Percentiles rank a stretch among this genome's conserved stretches.
phyloP scores from a whole-genome alignment of 768 basidiomycete genomes.

The Suillus lakei region DNA sequence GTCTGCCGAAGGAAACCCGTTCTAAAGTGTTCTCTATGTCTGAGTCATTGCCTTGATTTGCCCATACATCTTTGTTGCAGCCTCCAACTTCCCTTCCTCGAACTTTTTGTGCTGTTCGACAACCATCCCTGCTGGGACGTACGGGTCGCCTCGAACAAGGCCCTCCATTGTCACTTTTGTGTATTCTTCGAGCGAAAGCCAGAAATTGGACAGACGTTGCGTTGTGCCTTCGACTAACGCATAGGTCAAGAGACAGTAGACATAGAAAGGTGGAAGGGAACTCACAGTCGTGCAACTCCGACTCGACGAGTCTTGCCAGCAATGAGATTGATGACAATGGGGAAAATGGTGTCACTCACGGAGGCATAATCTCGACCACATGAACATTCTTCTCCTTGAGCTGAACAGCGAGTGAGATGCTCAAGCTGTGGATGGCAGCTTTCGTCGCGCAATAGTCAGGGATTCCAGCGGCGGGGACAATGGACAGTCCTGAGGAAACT shows the following conservation, averaged over 20 bases:
- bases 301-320: constrained; percentile 57
- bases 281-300: constrained; percentile 64
- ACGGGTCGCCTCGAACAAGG: constrained; percentile 38
- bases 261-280: background rate
- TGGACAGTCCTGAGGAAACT: constrained; percentile 57
- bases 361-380: constrained; percentile 62
- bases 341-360: constrained; percentile 43
- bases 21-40: background rate
- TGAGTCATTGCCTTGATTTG: background rate
- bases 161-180: constrained; percentile 44
- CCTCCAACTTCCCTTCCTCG: constrained; percentile 36
- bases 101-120: constrained; percentile 24
- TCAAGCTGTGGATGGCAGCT: constrained; percentile 59
- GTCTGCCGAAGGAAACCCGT: background rate
- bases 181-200: constrained; percentile 60
- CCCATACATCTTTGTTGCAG: background rate
- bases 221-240: constrained; percentile 61
- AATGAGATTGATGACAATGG: background rate
- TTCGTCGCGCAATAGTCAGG: constrained; percentile 62
- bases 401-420: constrained; percentile 50
- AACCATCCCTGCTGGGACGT: constrained; percentile 32
- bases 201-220: constrained; percentile 50
- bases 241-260: constrained; percentile 44
- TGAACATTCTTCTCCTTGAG: constrained; percentile 54
- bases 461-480: constrained; percentile 47